Evolutionary conservation across 2,329 filamentous ascomycete species (phyloP).

Genomic region (Cryphonectria parasitica): DNA sequence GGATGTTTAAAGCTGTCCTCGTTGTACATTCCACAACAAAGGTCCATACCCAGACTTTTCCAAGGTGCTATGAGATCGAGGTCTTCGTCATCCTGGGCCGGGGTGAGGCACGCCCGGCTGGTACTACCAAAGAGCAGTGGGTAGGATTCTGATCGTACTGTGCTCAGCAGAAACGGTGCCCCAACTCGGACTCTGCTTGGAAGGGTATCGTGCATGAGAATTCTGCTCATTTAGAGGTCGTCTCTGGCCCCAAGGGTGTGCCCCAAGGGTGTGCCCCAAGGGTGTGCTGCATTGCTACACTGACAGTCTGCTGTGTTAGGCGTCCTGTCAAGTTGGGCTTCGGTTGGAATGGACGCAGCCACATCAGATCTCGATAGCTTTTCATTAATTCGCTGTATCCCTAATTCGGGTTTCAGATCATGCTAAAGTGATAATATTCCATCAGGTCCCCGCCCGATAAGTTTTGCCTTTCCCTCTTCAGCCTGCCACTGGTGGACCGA

Average conservation of each 20-base stretch:
- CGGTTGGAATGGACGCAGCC: not conserved
- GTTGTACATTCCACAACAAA: not conserved
- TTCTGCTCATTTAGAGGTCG: not conserved
- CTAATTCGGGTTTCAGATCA: conserved; percentile 3
- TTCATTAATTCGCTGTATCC: not conserved
- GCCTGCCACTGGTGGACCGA: not conserved
- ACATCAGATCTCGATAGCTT: not conserved
- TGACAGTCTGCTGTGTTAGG: not conserved
- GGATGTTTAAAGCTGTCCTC: not conserved
- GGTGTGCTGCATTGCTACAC: not conserved
- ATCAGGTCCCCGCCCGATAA: not conserved
- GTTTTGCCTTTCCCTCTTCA: not conserved
- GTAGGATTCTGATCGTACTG: not conserved
- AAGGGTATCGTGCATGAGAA: conserved; percentile 1
- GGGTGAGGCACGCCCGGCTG: not conserved
- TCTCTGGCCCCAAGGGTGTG: not conserved
- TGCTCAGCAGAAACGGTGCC: not conserved
- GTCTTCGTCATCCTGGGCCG: not conserved
- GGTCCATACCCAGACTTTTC: too few species aligned
- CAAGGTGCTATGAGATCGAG: not conserved
- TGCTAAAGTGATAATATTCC: not conserved
- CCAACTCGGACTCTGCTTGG: conserved; percentile 1
- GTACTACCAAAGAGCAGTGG: not conserved
- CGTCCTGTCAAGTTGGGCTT: not conserved
- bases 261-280: too few species aligned